Base-by-base conservation (phyloP, 352 stramenopile species). In the Phytophthora podocarpi region DNA sequence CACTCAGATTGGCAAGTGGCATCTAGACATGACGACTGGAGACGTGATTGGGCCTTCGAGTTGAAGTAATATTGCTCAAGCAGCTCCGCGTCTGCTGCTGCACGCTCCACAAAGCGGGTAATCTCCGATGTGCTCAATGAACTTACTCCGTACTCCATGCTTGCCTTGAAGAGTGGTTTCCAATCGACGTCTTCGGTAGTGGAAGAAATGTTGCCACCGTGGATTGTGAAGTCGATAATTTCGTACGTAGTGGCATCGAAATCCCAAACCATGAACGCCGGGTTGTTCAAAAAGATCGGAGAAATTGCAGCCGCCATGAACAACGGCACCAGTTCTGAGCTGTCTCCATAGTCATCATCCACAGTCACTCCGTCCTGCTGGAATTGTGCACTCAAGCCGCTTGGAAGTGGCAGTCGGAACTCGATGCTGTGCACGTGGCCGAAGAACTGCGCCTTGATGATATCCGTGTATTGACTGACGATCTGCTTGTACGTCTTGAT, bases 361-460 rank as follows among this genome's bases (percentile, higher is more conserved):
- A 40, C 34, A 0, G 48, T 60, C 47, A 62, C 55, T 9, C 71
- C 51, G n/a, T 51, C 18, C 7, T 62, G 50, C 20, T 70, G 42
- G 12, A 56, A 56, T 23, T 41, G 26, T 10, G 58, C 43, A 1
- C 31, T 48, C 28, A 67, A 45, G 18, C 55, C 26, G 23, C n/a
- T 41, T 16, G 56, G 54, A 26, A 75, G 41, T 12, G 79, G 73
- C 24, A 89, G 45, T 24, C 93, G 89, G 61, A 97, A 96, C 75
- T 98, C 93, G 60, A 97, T 76, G 15, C 80, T 91, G 72, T 98
- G 93, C 5, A 98, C 74, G 72, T 98, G 93, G 5, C 90, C 93
- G 78, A 96, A 98, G 34, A 98, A 66, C 65, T 95, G 86, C 2
- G 80, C 76, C 63, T 97, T 90, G 36, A 97, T 73, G 40, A 90